Base-by-base conservation (phyloP, 331 rosid genomes). In the Acacia concinna region DNA sequence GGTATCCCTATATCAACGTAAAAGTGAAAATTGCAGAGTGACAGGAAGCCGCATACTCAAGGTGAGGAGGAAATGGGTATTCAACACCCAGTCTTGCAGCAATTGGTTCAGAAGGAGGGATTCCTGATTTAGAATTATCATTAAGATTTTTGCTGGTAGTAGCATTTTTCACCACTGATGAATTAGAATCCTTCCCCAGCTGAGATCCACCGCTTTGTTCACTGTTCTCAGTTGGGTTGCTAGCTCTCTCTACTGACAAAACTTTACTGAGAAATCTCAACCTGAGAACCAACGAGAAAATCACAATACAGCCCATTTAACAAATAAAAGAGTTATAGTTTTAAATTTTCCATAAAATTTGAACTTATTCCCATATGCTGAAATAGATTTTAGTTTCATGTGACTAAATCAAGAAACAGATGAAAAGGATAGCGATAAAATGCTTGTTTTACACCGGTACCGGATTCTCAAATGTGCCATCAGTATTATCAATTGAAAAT, bases 71-170 rank as follows among this genome's bases (percentile, higher is more conserved):
- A 86, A 91, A 93, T 75, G 94, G 92, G 84, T 93, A 95, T 83
- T 95, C 96, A 54, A 95, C 96, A 65, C 97, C 98, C 85, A 95
- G 93, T 82, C 90, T 85, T 13, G 91, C 87, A 60, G 98, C 97
- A 83, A 95, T 87, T 78, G 97, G 96, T 83, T 93, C 91, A 1
- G 82, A 63, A 79, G 90, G 88, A 30, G 79, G 72, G 34, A 88
- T 69, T 78, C 85, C 90, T 34, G 90, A 81, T 72, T 80, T 85
- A 41, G 71, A 69, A 78, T 75, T 89, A 74, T 82, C 90, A 52
- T 74, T 70, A 79, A 51, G 64, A 70, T 86, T 80, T 79, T 82
- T 86, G 73, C 73, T 64, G 68, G 59, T 17, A 64, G 78, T 43
- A 54, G 83, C 69, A 75, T 73, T 83, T 71, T 77, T 82, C 68